Percentiles rank a stretch among this genome's conserved stretches.
Evolutionary conservation across 306 rosid species (phyloP).

Genomic region (Oemleria cerasiformis): DNA sequence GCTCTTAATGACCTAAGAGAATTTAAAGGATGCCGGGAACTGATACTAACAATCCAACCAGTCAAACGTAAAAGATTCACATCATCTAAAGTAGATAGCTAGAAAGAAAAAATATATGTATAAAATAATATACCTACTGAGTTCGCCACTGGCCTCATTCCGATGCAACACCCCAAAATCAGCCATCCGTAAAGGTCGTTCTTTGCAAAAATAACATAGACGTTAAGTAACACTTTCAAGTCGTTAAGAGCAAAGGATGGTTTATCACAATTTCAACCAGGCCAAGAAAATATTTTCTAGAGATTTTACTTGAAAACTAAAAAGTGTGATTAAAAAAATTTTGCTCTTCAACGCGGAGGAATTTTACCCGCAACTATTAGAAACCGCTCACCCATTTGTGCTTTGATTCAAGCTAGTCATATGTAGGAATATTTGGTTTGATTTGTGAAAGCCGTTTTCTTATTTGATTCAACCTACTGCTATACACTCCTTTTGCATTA

Average conservation of each 20-base stretch:
- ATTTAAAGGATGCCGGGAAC: not conserved
- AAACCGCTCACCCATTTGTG: too few species aligned
- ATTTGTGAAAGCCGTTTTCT: too few species aligned
- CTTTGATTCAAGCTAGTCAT: too few species aligned
- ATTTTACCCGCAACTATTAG: too few species aligned
- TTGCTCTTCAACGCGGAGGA: too few species aligned
- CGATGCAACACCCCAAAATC: slow-evolving; percentile 98
- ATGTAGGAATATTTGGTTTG: too few species aligned
- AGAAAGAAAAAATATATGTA: not conserved
- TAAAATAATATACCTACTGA: slow-evolving; percentile 66
- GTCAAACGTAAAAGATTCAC: not conserved
- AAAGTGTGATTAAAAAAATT: too few species aligned
- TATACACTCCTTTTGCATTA: too few species aligned
- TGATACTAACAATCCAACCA: not conserved
- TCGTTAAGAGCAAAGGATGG: not conserved
- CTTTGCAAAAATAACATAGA: slow-evolving; percentile 33
- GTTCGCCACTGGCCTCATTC: slow-evolving; percentile 97
- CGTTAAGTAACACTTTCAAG: not conserved
- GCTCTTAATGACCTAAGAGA: not conserved
- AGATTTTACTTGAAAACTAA: too few species aligned
- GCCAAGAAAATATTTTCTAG: too few species aligned
- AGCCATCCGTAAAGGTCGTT: slow-evolving; percentile 93
- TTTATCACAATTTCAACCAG: not conserved
- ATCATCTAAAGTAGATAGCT: not conserved
- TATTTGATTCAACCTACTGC: too few species aligned